Base-by-base conservation (phyloP, 495 filamentous ascomycete species). In the Tuber microsphaerosporum region DNA sequence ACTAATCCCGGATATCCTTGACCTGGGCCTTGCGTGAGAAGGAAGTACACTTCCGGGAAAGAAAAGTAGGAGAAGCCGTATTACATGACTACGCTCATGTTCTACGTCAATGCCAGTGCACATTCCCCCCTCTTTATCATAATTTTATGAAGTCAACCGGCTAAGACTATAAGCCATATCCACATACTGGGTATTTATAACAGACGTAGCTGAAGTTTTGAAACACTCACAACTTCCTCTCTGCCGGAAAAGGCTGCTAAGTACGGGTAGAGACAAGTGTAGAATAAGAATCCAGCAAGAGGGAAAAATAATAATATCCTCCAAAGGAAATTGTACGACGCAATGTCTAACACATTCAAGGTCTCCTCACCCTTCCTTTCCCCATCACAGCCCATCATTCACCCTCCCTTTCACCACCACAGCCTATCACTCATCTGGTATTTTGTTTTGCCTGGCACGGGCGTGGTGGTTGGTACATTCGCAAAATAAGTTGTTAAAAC, bases 281-380 rank as follows among this genome's bases (percentile, higher is more conserved):
- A 94, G 95, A 26, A 93, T 97, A 90, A 98, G 98, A 88, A 91
- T 99, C 71, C 95, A 99, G 83, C 91, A 89, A 84, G 95, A 96
- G 1, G 92, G 96, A 6, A 84, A 85, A 22, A 84, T 87, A 78
- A 89, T 14, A 88, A 88, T 19, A 80, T 85, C 19, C 81, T 81
- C 0, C 87, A 89, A 2, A 86, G 86, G 77, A 81, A 84, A 46
- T 86, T 89, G 70, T 90, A 88, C 82, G 88, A 93, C 83, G 82
- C 85, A 69, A 90, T 88, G 34, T 87, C 91, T 16, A 86, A 87
- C 72, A 86, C 87, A 61, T 93, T 93, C 82, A 85, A 85, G 80
- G 86, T 86, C 75, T 12, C 68, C 22, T 3, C 16, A n/a, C n/a
- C 69, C 70, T 71, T 7, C 71, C 37, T 26, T 31, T 45, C 46